These are phyloP conservation scores for Oryza glaberrima DNA, from an alignment of 176 grass and related monocot genomes.

Conservation along the genomic window DNA sequence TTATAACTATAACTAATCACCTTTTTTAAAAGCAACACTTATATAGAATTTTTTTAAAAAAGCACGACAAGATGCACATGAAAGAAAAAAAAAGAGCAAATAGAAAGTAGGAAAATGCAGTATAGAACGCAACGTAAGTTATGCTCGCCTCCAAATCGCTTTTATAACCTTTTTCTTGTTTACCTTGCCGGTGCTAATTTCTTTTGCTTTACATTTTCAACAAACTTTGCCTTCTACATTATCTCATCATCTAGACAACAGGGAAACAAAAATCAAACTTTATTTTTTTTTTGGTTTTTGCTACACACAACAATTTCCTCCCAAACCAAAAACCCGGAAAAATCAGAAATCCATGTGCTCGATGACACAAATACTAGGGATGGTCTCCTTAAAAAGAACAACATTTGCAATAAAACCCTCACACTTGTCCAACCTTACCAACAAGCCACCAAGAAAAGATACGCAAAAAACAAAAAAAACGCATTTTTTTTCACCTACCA, in stretches of 20 bases:
- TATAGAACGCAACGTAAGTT: too few relatives aligned
- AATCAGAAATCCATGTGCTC: neutral
- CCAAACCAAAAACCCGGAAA: neutral
- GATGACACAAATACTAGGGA: neutral
- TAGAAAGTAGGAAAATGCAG: too few relatives aligned
- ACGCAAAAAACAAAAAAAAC: neutral
- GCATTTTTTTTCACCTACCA: neutral
- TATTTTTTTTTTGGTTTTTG: too few relatives aligned
- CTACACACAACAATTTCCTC: too few relatives aligned
- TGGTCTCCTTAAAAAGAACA: constrained; percentile 21
- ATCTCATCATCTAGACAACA: neutral
- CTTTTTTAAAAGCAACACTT: too few relatives aligned
- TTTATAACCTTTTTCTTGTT: neutral
- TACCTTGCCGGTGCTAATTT: neutral
- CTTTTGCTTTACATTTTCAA: neutral
- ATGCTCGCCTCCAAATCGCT: too few relatives aligned
- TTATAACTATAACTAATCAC: too few relatives aligned
- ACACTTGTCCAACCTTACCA: neutral
- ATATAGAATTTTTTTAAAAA: too few relatives aligned
- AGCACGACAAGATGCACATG: too few relatives aligned
- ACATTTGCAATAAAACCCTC: constrained; percentile 1
- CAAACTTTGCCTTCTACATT: neutral
- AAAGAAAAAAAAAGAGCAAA: too few relatives aligned
- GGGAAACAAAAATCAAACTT: neutral
- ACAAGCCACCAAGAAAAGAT: neutral